phyloP scores from a whole-genome alignment of 352 stramenopile genomes.

The Phytophthora tubulina region DNA sequence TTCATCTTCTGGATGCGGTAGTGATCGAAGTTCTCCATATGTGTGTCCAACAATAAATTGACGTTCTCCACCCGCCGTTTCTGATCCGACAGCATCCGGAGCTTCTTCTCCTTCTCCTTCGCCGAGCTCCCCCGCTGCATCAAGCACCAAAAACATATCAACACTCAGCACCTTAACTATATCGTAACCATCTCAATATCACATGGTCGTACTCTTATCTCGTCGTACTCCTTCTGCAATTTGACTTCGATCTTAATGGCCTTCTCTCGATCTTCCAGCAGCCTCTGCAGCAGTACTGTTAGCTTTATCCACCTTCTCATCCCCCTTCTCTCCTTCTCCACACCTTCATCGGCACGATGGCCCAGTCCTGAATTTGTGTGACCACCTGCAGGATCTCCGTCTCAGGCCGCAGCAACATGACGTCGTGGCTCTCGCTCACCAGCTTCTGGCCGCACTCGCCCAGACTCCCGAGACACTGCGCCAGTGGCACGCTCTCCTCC shows the following conservation, averaged over 20 bases:
- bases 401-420: constrained; percentile 80
- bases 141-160: constrained; percentile 1
- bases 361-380: constrained; percentile 86
- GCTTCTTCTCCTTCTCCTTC: constrained; percentile 85
- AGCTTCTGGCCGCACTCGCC: constrained; percentile 62
- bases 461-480: constrained; percentile 61
- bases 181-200: neutral
- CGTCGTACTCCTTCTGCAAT: constrained; percentile 83
- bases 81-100: constrained; percentile 85
- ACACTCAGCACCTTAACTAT: neutral
- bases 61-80: constrained; percentile 87
- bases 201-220: constrained; percentile 48
- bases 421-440: constrained; percentile 74
- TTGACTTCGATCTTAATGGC: constrained; percentile 81
- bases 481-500: constrained; percentile 56
- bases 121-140: constrained; percentile 52
- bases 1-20: constrained; percentile 85
- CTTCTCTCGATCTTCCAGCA: constrained; percentile 88
- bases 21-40: constrained; percentile 79
- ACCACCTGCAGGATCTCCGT: constrained; percentile 74
- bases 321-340: neutral
- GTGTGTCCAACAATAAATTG: constrained; percentile 74
- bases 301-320: neutral
- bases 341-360: constrained; percentile 85
- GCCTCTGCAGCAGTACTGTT: constrained; percentile 40